Conservation (phyloP, 73 alveolate genomes). For the Paramecium primaurelia region DNA sequence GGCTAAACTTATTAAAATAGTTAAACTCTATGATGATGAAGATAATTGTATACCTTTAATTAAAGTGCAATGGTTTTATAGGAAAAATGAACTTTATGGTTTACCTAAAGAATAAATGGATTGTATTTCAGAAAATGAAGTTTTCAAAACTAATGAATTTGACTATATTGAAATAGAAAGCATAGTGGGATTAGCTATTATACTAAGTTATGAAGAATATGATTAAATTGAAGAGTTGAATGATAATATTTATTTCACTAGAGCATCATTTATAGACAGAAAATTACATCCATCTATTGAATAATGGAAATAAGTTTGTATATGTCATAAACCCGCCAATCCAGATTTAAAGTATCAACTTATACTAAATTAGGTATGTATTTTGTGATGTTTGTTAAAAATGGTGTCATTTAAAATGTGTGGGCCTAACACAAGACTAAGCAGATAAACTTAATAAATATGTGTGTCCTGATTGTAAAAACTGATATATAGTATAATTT, state of each 20-base stretch:
- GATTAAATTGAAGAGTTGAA: constrained; percentile 12
- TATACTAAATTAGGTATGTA: not conserved
- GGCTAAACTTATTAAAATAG: constrained; percentile 25
- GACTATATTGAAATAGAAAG: constrained; percentile 42
- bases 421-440: not conserved
- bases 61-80: constrained; percentile 11
- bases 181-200: constrained; percentile 31
- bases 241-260: constrained; percentile 14
- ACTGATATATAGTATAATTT: not conserved
- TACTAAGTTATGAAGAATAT: constrained; percentile 19
- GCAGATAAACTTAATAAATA: not conserved
- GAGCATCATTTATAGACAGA: constrained; percentile 3
- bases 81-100: constrained; percentile 17
- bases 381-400: constrained; percentile 17
- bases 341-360: constrained; percentile 43
- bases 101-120: constrained; percentile 34
- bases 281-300: not conserved
- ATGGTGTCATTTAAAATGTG: constrained; percentile 49
- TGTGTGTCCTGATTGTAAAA: not conserved
- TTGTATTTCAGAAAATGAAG: constrained; percentile 49
- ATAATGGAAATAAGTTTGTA: not conserved
- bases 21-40: constrained; percentile 13
- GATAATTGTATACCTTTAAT: constrained; percentile 42
- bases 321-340: constrained; percentile 46
- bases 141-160: not conserved